Conservation (phyloP, 331 rosid species). For the Pyracantha coccinea region DNA sequence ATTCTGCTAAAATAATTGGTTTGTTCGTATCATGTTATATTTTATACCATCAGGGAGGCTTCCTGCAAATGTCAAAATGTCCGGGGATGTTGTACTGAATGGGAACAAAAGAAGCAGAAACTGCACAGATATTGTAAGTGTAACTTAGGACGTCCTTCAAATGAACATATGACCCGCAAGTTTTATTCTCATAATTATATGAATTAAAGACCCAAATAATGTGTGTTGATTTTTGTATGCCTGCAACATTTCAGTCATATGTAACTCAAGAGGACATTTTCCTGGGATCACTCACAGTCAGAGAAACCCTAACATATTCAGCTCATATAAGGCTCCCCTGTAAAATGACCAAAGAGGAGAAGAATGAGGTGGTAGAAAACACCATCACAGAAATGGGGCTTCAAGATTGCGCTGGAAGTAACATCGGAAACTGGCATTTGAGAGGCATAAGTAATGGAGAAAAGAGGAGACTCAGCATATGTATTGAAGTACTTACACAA, state of each 20-base stretch:
- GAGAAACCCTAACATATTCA: slow-evolving; percentile 15
- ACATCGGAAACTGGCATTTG: slow-evolving; percentile 22
- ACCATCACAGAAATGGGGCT: slow-evolving; percentile 10
- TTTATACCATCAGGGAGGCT: slow-evolving; percentile 15
- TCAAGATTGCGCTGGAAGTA: slow-evolving; percentile 6
- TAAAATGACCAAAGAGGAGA: slow-evolving; percentile 1
- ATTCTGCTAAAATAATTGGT: no score
- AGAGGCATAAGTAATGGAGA: slow-evolving; percentile 20
- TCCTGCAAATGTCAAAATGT: neutral
- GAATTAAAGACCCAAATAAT: neutral
- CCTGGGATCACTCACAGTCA: slow-evolving; percentile 14
- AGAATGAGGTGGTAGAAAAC: slow-evolving; percentile 1
- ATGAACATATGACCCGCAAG: neutral
- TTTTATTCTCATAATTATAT: no score
- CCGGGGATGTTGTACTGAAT: slow-evolving; percentile 3
- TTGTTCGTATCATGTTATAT: no score
- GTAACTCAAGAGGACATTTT: slow-evolving; percentile 16
- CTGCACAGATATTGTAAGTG: slow-evolving; percentile 4
- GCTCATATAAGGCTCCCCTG: slow-evolving; percentile 14
- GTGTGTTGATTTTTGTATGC: neutral
- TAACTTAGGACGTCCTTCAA: neutral
- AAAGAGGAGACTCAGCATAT: slow-evolving; percentile 18
- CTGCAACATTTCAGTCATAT: slow-evolving; percentile 9
- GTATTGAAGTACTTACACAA: slow-evolving; percentile 4
- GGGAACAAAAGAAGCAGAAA: slow-evolving; percentile 8